Evolutionary conservation across 495 filamentous ascomycete genomes (phyloP).

Genomic region (Neurospora sublineolata): DNA sequence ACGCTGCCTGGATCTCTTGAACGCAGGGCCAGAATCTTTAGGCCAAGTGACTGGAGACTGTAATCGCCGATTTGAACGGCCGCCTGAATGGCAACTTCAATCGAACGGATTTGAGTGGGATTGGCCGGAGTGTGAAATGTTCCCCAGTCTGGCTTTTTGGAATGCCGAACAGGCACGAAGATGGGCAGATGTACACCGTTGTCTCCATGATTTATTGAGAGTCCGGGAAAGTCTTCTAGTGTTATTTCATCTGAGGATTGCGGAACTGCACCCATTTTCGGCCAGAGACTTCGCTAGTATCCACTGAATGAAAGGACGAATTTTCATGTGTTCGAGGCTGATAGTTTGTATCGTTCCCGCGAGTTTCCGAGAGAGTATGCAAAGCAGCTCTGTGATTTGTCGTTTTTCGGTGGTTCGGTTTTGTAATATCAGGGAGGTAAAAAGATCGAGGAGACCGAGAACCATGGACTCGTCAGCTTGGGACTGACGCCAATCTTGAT

Average conservation of each 20-base stretch:
- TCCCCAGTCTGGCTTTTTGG: conserved; percentile 9
- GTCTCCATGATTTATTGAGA: background rate
- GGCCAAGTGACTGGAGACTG: conserved; percentile 2
- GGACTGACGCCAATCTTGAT: conserved; percentile 6
- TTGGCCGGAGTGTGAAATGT: conserved; percentile 2
- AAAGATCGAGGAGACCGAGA: conserved; percentile 14
- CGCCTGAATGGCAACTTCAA: conserved; percentile 8
- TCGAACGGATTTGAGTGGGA: background rate
- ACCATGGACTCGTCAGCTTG: conserved; percentile 7
- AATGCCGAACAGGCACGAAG: conserved; percentile 5
- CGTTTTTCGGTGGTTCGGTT: background rate
- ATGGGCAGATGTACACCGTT: conserved; percentile 9
- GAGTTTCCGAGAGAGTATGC: background rate
- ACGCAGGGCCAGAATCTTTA: conserved; percentile 12
- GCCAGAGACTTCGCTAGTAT: conserved; percentile 8
- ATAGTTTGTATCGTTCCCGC: conserved; percentile 2
- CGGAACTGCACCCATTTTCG: conserved; percentile 1
- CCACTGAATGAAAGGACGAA: conserved; percentile 13
- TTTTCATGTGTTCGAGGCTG: conserved; percentile 9
- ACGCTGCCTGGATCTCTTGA: conserved; percentile 3
- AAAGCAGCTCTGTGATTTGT: background rate
- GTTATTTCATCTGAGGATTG: background rate
- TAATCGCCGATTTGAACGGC: conserved; percentile 10
- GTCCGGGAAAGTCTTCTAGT: conserved; percentile 2
- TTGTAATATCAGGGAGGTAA: conserved; percentile 9